Percentiles rank a stretch among this genome's conserved stretches.
Conservation (phyloP, 352 stramenopile species). For the Aphanomyces cochlioides region DNA sequence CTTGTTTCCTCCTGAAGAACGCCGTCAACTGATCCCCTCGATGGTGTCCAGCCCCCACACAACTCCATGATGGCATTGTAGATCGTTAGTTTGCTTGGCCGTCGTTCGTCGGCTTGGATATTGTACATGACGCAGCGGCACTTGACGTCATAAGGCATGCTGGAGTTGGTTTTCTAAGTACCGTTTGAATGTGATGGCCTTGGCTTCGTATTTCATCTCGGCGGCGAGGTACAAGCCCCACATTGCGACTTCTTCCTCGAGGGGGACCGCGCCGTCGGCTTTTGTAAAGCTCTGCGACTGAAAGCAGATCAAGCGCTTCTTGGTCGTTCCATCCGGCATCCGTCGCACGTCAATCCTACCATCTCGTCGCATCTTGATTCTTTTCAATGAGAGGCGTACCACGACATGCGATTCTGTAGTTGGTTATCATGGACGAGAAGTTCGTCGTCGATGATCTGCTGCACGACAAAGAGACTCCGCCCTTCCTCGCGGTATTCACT, state of each 20-base stretch:
- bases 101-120: too few relatives aligned
- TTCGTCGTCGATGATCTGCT: slow-evolving; percentile 20
- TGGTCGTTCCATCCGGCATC: neutral
- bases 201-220: too few relatives aligned
- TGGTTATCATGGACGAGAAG: neutral
- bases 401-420: neutral
- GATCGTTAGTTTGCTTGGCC: too few relatives aligned
- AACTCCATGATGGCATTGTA: too few relatives aligned
- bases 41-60: too few relatives aligned
- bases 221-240: slow-evolving; percentile 19
- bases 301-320: slow-evolving; percentile 10
- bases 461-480: slow-evolving; percentile 9
- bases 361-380: neutral
- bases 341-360: slow-evolving; percentile 5
- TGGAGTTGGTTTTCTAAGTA: too few relatives aligned
- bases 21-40: too few relatives aligned
- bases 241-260: slow-evolving; percentile 15
- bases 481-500: neutral
- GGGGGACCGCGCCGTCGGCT: neutral
- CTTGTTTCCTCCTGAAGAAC: neutral
- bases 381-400: neutral
- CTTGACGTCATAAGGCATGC: too few relatives aligned
- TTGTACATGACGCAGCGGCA: too few relatives aligned
- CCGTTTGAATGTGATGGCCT: too few relatives aligned
- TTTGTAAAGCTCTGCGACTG: slow-evolving; percentile 13